Base-by-base conservation (phyloP, 2,329 filamentous ascomycete species). In the Alternaria sp. region DNA sequence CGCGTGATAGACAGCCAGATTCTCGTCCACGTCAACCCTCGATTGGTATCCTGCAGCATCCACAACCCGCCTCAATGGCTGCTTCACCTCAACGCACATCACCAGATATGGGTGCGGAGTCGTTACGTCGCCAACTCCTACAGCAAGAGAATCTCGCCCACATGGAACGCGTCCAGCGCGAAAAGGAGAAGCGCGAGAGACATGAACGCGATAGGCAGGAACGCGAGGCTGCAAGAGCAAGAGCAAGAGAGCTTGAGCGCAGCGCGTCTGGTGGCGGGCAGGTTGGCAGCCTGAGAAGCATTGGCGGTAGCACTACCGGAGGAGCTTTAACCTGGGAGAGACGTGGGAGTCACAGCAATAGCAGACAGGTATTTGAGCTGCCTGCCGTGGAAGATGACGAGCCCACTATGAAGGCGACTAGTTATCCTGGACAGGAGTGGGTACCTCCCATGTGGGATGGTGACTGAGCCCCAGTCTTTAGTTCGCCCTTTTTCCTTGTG, bases 391-490 rank as follows among this genome's bases (percentile, higher is more conserved):
- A 83, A 30, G 81, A 84, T n/a, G 82, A 84, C 14, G 75, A 81
- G 72, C 85, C 86, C 12, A 81, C 84, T 62, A 92, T 92, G 90
- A 86, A 83, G 51, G 89, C 89, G 7, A 89, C 88, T 12, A 89
- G 86, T 73, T 92, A 91, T 76, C 90, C 90, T 0, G 90, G 90
- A 0, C 88, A 91, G 79, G 89, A 92, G 76, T 92, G 90, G 89
- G 87, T 87, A 69, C 88, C 88, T 4, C 64, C 68, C 8, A 77
- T 72, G 55, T 80, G 76, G 69, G 78, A 76, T 37, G 79, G 78
- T 33, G 77, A 79, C 37, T 78, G 45, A 58, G 20, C 9, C n/a
- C 30, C 26, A 23, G n/a, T 18, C 9, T 5, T 30, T 37, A 18
- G 21, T 12, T 20, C 25, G 15, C 18, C 21, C 12, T 37, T 37